Conservation (phyloP, 2,329 filamentous ascomycete genomes). For the Trematosphaeria pertusa region DNA sequence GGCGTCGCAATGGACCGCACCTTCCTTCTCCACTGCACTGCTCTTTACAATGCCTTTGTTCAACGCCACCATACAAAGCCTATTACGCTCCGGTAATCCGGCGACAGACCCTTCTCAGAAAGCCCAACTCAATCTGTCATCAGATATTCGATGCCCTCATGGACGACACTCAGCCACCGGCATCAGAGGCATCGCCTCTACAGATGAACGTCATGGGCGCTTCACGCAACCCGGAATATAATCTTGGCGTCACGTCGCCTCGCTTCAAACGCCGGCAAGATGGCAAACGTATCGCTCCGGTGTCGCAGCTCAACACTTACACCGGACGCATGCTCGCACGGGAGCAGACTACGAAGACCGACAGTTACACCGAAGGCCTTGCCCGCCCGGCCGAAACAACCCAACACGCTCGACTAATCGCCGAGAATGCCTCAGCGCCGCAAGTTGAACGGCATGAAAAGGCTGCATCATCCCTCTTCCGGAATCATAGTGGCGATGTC, state of each 20-base stretch:
- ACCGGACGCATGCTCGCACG: constrained; percentile 1
- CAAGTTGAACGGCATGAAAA: background rate
- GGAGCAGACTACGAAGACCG: background rate
- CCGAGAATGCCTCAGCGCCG: background rate
- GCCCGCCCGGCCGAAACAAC: background rate
- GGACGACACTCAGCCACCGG: too few species aligned
- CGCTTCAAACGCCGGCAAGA: constrained; percentile 2
- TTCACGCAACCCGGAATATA: constrained; percentile 12
- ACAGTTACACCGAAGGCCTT: background rate
- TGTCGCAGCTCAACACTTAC: constrained; percentile 10
- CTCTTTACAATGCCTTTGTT: too few species aligned
- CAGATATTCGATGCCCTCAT: too few species aligned
- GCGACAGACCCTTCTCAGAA: too few species aligned
- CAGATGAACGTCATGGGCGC: too few species aligned
- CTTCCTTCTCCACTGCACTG: too few species aligned
- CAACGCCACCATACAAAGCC: too few species aligned
- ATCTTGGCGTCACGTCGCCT: background rate
- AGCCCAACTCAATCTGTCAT: too few species aligned
- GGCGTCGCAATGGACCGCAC: too few species aligned
- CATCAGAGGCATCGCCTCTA: too few species aligned
- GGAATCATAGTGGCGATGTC: background rate
- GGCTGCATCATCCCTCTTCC: too few species aligned
- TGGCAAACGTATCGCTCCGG: constrained; percentile 4
- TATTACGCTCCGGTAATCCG: too few species aligned
- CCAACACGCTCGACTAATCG: background rate